Conservation (phyloP, 1,284 basidiomycete species). For the Phaffia rhodozyma region DNA sequence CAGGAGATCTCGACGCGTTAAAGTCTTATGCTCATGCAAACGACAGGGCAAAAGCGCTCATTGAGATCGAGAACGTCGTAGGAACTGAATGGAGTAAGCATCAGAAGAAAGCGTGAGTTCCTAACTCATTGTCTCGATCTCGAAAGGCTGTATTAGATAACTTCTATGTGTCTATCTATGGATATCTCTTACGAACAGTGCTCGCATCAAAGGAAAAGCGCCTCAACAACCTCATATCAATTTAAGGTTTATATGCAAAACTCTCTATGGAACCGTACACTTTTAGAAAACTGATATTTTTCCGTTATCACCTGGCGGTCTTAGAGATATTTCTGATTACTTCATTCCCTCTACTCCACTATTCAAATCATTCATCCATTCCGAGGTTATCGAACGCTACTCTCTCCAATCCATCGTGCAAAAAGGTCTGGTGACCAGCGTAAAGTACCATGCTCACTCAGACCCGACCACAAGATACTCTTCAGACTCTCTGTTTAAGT, state of each 20-base stretch:
- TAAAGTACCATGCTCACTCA: neutral
- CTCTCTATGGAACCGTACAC: too few relatives aligned
- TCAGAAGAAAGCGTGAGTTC: slow-evolving; percentile 1
- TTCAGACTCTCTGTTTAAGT: neutral
- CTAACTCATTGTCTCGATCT: neutral
- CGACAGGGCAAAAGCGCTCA: neutral
- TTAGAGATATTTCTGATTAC: slow-evolving; percentile 1
- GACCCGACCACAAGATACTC: neutral
- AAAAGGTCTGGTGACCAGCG: neutral
- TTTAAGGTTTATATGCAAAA: neutral
- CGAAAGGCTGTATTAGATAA: neutral
- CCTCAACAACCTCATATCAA: slow-evolving; percentile 11
- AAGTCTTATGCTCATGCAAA: slow-evolving; percentile 1
- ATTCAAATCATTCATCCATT: slow-evolving; percentile 1
- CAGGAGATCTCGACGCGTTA: slow-evolving; percentile 6
- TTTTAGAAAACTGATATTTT: too few relatives aligned
- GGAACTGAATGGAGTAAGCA: slow-evolving; percentile 6
- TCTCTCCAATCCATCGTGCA: neutral
- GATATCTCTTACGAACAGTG: neutral
- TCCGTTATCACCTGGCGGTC: too few relatives aligned
- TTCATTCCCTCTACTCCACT: slow-evolving; percentile 3
- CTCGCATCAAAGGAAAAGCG: neutral
- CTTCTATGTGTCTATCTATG: neutral
- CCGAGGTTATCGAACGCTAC: slow-evolving; percentile 2
- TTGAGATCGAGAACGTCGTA: slow-evolving; percentile 11